These are phyloP conservation scores for Apophysomyces ossiformis DNA, from an alignment of 371 early-diverging fungal genomes.

Conservation along the genomic window DNA sequence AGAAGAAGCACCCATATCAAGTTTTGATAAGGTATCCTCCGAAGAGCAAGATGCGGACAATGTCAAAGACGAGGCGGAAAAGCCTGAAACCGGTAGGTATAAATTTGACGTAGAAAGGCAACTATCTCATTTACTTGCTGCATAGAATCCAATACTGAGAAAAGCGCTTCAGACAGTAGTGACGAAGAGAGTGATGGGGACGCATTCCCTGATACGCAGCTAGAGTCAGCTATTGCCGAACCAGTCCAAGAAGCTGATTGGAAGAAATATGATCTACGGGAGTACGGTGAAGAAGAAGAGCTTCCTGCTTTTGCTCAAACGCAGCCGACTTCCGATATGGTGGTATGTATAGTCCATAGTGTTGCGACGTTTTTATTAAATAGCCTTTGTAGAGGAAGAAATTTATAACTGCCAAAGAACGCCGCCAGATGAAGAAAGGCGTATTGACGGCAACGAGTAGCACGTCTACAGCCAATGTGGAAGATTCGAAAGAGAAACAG, in stretches of 20 bases:
- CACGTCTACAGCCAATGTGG: constrained; percentile 12
- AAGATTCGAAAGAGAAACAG: constrained; percentile 9
- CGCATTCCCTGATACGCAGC: constrained; percentile 68
- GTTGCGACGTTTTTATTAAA: constrained; percentile 6
- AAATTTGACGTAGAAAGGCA: constrained; percentile 2
- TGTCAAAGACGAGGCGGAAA: not conserved
- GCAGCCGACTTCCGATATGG: constrained; percentile 10
- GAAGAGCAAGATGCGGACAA: constrained; percentile 3
- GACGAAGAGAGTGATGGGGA: constrained; percentile 45
- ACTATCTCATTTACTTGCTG: too few species aligned
- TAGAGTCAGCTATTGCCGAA: constrained; percentile 30
- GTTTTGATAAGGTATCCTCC: not conserved
- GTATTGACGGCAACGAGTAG: constrained; percentile 28
- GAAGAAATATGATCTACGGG: constrained; percentile 76
- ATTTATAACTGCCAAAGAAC: constrained; percentile 75
- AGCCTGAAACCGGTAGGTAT: constrained; percentile 11
- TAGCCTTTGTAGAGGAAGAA: constrained; percentile 40
- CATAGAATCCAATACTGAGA: constrained; percentile 23
- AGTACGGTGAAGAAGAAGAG: constrained; percentile 66
- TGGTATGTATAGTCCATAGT: constrained; percentile 2
- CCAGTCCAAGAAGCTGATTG: constrained; percentile 23
- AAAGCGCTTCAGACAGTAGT: constrained; percentile 31
- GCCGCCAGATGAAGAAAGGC: constrained; percentile 73
- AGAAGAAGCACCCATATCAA: not conserved
- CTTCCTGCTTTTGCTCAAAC: constrained; percentile 23